Base-by-base conservation (phyloP, 2,329 filamentous ascomycete species). In the Pezizomycotina sp. region DNA sequence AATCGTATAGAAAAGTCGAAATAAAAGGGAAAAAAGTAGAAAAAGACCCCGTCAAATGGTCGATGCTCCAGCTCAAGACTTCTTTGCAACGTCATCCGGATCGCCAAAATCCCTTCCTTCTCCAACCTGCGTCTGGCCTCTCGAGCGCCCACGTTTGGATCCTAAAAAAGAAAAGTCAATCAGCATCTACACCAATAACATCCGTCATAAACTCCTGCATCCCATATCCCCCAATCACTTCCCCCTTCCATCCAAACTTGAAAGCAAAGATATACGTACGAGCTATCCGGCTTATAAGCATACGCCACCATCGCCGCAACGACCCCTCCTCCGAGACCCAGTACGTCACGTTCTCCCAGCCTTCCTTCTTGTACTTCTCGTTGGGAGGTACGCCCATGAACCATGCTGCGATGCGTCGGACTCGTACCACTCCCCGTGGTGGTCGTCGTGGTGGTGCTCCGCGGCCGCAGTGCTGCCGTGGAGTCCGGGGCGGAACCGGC, bases 71-170 rank as follows among this genome's bases (percentile, higher is more conserved):
- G n/a, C n/a, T n/a, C n/a, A n/a, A n/a, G n/a, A n/a, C n/a, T n/a
- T n/a, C n/a, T n/a, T n/a, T n/a, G n/a, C n/a, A n/a, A n/a, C n/a
- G n/a, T n/a, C n/a, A n/a, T n/a, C n/a, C n/a, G n/a, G n/a, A n/a
- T n/a, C n/a, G n/a, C n/a, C n/a, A 95, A 63, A 56, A 95, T 84
- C 42, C 89, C 89, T 66, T 98, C 89, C 43, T 74, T 78, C 65
- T 98, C 89, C 69, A 98, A 74, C 64, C 89, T 71, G 64, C 89
- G 72, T 56, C 89, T 72, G 34, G 89, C 89, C 65, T 98, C 89
- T 98, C 89, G 27, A 98, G 73, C 46, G 89, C 89, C 89, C 89
- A 98, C 36, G 86, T 95, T 66, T 95, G 89, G 72, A 98, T 93
- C 60, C 89, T 98, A 53, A 43, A 39, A 39, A n/a, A n/a, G n/a